phyloP scores from a whole-genome alignment of 2,329 filamentous ascomycete species.

The Sclerotinia minor region DNA sequence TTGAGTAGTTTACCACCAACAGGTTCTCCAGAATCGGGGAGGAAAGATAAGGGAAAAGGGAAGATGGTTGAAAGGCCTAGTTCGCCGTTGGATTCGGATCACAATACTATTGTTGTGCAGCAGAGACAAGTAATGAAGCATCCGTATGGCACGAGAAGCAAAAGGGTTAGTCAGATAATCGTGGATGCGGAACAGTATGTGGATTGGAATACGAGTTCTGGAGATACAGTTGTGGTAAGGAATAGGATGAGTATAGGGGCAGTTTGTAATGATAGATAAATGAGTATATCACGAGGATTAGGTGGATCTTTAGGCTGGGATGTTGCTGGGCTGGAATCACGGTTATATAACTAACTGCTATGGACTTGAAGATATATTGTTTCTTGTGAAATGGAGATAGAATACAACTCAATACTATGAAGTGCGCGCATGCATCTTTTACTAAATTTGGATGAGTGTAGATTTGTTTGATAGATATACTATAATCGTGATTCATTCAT shows the following conservation, averaged over 20 bases:
- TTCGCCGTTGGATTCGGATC: not conserved
- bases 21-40: constrained; percentile 15
- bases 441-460: not conserved
- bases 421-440: not conserved
- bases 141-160: constrained; percentile 20
- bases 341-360: not conserved
- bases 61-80: constrained; percentile 6
- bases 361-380: not conserved
- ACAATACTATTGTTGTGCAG: not conserved
- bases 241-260: constrained; percentile 22
- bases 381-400: not conserved
- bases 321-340: not conserved
- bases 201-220: not conserved
- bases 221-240: constrained; percentile 13
- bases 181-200: not conserved
- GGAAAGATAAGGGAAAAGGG: constrained; percentile 13
- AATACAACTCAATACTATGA: constrained; percentile 13
- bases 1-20: constrained; percentile 17
- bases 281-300: not conserved
- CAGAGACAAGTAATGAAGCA: constrained; percentile 4
- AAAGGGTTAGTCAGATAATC: not conserved
- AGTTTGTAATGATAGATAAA: constrained; percentile 24
- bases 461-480: not conserved
- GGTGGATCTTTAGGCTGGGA: not conserved
- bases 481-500: not conserved